Evolutionary conservation across 352 stramenopile genomes (phyloP), one percentile per base, ranked within the genome.

Genomic region (Pythium plurisporium): DNA sequence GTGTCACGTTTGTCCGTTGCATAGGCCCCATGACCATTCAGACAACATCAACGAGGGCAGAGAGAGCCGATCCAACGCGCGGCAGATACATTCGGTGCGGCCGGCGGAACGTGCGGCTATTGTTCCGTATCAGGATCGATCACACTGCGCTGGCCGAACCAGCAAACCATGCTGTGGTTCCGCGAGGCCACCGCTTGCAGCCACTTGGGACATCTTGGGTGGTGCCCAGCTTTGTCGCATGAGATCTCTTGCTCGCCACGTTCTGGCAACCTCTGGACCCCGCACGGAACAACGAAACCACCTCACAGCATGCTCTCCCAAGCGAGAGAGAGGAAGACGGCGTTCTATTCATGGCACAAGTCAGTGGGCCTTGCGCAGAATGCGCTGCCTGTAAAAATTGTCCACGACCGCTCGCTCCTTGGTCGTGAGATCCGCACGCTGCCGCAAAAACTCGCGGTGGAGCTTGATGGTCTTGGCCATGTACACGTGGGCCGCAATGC

Each of bases 331-430:
- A 47, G 41, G n/a, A 23, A 51, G 44, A 46, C 4, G 12, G 26
- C 34, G 5, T 14, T 55, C 50, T 57, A 57, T 36, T 41, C 29
- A 5, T 48, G 36, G 19, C 23, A 34, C 36, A 47, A 14, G 17
- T n/a, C 14, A 87, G 49, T 80, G 85, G 37, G 73, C 69, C 41
- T 72, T 62, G 33, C 70, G 74, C 50, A 94, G 69, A 42, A 94
- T 85, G 22, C 81, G 76, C 63, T 94, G 79, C 15, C 83, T 73
- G 60, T 91, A 90, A 42, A 89, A 93, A 57, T 91, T 88, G 64
- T 93, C 82, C 26, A 83, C 62, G 19, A 90, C 47, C 7, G 53
- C 27, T 27, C 63, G 62, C 4, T 72, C 69, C 17, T 45, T 54
- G 29, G 59, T 59, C 47, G 25, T 62, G 47, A 36, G 43, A 41